Base-by-base conservation (phyloP, 1,139 yeast genomes). In the Yamadazyma jaroonii region DNA sequence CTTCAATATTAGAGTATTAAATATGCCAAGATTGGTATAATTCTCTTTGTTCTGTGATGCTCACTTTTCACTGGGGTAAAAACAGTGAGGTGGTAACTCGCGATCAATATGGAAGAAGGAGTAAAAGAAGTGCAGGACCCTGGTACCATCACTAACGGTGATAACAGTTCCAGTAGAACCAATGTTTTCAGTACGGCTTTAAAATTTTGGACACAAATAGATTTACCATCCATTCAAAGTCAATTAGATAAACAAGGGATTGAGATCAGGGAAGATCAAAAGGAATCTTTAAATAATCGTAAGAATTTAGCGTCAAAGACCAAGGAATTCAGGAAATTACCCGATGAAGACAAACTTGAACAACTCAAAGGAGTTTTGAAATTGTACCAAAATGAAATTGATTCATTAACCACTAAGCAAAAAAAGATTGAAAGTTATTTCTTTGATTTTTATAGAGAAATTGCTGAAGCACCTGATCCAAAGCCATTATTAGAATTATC, bases 391-490 rank as follows among this genome's bases (percentile, higher is more conserved):
- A 76, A 81, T 43, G 97, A 89, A 56, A 85, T 92, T 51, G 98
- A 92, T 56, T 67, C 72, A 31, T 67, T 92, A 46, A 87, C 97
- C 3, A 79, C 77, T 49, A 79, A 92, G 49, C 80, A 87, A 45
- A 88, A 89, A 54, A 69, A 62, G 35, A 80, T 86, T 1, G 97
- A 92, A 54, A 69, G 72, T 26, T 72, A 80, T 34, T 84, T 92
- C 53, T 77, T 89, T 59, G 81, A 81, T 15, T 67, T 87, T 21
- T 90, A 90, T 63, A 70, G 89, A 41, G 66, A 78, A 20, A 64
- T 92, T 10, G 87, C 89, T 2, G 96, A 90, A 54, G 92, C 95
- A 0, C 97, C 97, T 0, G 97, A 92, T 61, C 97, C 97, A 3
- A 76, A 74, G 43, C 95, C 96, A 3, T 61, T 90, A 33, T 64